Conservation (phyloP, 805 yeast species). For the Candida rishiriensis region DNA sequence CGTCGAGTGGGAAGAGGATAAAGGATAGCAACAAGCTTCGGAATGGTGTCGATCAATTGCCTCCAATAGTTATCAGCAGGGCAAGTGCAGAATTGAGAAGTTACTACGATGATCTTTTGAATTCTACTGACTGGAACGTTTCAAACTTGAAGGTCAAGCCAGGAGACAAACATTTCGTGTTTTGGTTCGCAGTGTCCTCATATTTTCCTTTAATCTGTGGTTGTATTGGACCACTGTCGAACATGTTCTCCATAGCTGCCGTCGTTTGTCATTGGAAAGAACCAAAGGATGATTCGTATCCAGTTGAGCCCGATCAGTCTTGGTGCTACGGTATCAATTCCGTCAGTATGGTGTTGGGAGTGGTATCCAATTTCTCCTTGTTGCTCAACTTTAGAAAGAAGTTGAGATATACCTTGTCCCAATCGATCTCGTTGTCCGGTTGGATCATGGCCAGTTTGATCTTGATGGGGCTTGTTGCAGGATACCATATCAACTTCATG, state of each 20-base stretch:
- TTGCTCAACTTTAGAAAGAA: constrained; percentile 63
- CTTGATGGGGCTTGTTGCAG: constrained; percentile 44
- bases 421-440: constrained; percentile 53
- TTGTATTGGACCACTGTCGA: constrained; percentile 74
- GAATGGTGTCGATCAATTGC: background rate
- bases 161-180: constrained; percentile 26
- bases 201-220: constrained; percentile 75
- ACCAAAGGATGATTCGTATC: constrained; percentile 15
- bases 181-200: constrained; percentile 65
- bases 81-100: constrained; percentile 10
- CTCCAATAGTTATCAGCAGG: background rate
- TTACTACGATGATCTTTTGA: constrained; percentile 24
- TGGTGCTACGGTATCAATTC: constrained; percentile 55
- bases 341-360: constrained; percentile 59
- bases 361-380: constrained; percentile 63
- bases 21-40: no score
- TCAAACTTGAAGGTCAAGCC: constrained; percentile 28
- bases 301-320: constrained; percentile 31
- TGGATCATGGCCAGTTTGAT: constrained; percentile 60
- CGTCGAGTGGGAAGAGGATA: no score
- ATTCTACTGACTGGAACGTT: constrained; percentile 27
- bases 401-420: constrained; percentile 56
- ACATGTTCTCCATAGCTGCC: constrained; percentile 68
- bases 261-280: constrained; percentile 62
- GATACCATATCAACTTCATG: constrained; percentile 24